Conservation (phyloP, 2,329 filamentous ascomycete species). For the Coniochaeta ligniaria region DNA sequence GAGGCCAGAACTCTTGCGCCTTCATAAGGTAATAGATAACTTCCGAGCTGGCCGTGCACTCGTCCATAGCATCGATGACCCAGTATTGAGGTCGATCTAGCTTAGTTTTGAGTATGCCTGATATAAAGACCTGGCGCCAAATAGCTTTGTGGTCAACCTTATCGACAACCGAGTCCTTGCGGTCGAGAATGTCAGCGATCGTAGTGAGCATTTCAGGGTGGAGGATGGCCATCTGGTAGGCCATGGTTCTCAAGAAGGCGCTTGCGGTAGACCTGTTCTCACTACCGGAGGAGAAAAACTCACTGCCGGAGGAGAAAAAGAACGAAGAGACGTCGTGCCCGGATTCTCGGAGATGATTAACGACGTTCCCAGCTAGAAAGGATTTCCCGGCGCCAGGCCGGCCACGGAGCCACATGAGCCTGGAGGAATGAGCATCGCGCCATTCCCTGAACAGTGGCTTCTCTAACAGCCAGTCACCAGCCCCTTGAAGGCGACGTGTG, state of each 20-base stretch:
- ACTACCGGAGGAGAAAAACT: too few species aligned
- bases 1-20: conserved; percentile 14
- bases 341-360: neutral
- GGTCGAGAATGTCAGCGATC: conserved; percentile 6
- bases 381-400: conserved; percentile 7
- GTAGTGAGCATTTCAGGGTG: conserved; percentile 12
- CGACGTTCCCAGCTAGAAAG: conserved; percentile 3
- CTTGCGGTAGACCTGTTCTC: conserved; percentile 25
- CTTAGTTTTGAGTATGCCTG: conserved; percentile 14
- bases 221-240: conserved; percentile 21
- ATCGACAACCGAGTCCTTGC: conserved; percentile 10
- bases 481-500: neutral
- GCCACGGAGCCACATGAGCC: conserved; percentile 4
- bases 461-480: conserved; percentile 1
- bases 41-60: conserved; percentile 15
- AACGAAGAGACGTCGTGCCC: neutral
- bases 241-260: conserved; percentile 18
- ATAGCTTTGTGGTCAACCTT: conserved; percentile 15
- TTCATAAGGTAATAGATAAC: conserved; percentile 13
- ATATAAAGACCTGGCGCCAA: conserved; percentile 18
- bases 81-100: conserved; percentile 18
- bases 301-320: conserved; percentile 17
- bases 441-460: neutral
- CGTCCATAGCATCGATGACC: conserved; percentile 25
- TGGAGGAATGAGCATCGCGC: neutral